A percentile compares a stretch with the other conserved stretches of the same genome.
phyloP scores from a whole-genome alignment of 805 yeast species.

The Hanseniaspora pseudoguilliermondii region DNA sequence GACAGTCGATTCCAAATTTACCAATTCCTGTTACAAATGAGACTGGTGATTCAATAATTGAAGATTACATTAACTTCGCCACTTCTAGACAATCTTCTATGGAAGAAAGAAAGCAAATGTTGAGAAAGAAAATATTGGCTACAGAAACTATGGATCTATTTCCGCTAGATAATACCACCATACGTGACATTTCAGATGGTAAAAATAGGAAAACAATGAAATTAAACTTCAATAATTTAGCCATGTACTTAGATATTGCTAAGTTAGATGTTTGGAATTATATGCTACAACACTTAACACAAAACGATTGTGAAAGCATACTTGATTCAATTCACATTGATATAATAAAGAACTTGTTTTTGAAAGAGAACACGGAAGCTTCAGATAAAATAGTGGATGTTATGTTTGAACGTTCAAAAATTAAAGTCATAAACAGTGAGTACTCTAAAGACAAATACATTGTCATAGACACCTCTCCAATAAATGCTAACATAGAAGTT shows the following conservation, averaged over 20 bases:
- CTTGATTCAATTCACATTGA: constrained; percentile 3
- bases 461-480: not conserved
- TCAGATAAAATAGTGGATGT: not conserved
- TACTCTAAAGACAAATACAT: not conserved
- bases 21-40: constrained; percentile 46
- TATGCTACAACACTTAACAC: not conserved
- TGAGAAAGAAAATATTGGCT: constrained; percentile 14
- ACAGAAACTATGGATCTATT: constrained; percentile 1
- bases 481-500: not conserved
- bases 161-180: not conserved
- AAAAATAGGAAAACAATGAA: not conserved
- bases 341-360: not conserved
- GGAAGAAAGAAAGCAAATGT: constrained; percentile 13
- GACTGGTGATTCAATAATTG: constrained; percentile 34
- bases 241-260: constrained; percentile 4
- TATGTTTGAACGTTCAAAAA: not conserved
- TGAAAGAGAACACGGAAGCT: not conserved
- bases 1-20: constrained; percentile 50
- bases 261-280: not conserved
- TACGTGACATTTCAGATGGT: not conserved
- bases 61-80: constrained; percentile 24
- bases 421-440: not conserved
- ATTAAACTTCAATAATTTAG: not conserved
- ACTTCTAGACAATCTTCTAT: constrained; percentile 13
- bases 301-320: constrained; percentile 5